Evolutionary conservation across 768 basidiomycete species (phyloP).

Genomic region (Pisolithus albus): DNA sequence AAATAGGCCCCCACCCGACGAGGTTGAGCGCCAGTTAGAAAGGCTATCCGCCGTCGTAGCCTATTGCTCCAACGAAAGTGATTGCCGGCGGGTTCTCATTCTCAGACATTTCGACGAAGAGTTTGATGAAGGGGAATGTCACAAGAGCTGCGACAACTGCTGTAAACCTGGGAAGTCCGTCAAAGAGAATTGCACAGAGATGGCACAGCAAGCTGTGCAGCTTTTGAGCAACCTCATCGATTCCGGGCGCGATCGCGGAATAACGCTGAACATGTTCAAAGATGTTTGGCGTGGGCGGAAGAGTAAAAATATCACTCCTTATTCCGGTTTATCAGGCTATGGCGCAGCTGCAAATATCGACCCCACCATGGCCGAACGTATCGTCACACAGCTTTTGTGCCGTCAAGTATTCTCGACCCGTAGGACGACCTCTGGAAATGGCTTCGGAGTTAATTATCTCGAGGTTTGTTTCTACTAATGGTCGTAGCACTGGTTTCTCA

Average conservation of each 20-base stretch:
- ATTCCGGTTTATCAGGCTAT: slow-evolving; percentile 42
- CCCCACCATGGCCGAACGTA: slow-evolving; percentile 53
- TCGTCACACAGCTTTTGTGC: slow-evolving; percentile 51
- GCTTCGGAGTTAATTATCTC: slow-evolving; percentile 48
- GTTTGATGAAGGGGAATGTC: slow-evolving; percentile 64
- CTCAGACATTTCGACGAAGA: slow-evolving; percentile 83
- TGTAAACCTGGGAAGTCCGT: slow-evolving; percentile 38
- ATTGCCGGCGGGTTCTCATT: slow-evolving; percentile 84
- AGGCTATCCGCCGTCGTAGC: slow-evolving; percentile 64
- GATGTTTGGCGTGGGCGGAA: slow-evolving; percentile 64
- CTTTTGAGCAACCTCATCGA: slow-evolving; percentile 45
- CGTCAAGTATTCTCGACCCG: slow-evolving; percentile 44
- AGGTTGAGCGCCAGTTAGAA: slow-evolving; percentile 60
- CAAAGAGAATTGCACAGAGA: slow-evolving; percentile 53
- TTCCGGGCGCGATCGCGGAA: slow-evolving; percentile 35
- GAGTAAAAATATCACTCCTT: slow-evolving; percentile 33
- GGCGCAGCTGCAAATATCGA: slow-evolving; percentile 49
- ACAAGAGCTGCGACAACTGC: slow-evolving; percentile 81
- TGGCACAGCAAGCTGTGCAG: slow-evolving; percentile 49
- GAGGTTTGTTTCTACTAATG: slow-evolving; percentile 29
- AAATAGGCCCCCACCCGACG: slow-evolving; percentile 36
- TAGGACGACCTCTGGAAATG: slow-evolving; percentile 40
- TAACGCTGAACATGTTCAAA: slow-evolving; percentile 56
- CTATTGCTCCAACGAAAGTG: slow-evolving; percentile 74
- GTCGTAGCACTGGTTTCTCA: background rate